phyloP scores from a whole-genome alignment of 2,329 filamentous ascomycete genomes.

The Trichoderma sp. region DNA sequence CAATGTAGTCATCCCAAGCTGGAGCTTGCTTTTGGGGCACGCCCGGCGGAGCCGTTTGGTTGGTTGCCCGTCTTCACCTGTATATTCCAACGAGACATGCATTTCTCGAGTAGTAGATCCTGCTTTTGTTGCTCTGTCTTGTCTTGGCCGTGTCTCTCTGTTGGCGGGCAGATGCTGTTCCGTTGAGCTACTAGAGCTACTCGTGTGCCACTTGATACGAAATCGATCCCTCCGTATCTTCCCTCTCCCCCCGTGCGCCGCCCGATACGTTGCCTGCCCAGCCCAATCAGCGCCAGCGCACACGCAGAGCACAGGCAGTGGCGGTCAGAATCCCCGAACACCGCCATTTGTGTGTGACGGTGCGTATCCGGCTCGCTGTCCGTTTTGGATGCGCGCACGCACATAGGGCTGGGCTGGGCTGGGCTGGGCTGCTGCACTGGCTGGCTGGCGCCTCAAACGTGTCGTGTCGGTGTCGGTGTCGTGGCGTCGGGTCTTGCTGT shows the following conservation, averaged over 20 bases:
- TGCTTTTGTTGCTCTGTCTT: not conserved
- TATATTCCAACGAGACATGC: not conserved
- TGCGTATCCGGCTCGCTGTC: not conserved
- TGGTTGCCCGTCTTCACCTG: not conserved
- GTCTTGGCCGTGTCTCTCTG: not conserved
- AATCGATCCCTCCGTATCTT: not conserved
- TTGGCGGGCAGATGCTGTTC: not conserved
- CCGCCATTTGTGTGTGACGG: slow-evolving; percentile 26
- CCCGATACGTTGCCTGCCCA: not conserved
- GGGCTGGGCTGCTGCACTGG: not conserved
- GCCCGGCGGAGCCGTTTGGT: not conserved
- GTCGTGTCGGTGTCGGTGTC: slow-evolving; percentile 4
- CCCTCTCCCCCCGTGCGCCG: not conserved
- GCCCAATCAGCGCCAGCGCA: slow-evolving; percentile 23
- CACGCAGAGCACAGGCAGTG: not conserved
- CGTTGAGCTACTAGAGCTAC: not conserved
- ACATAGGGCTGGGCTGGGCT: not conserved
- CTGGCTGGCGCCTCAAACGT: slow-evolving; percentile 5
- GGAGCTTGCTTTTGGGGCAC: not conserved
- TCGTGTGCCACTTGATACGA: not conserved
- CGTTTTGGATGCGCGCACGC: not conserved
- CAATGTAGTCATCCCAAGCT: not conserved
- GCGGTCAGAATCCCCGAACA: slow-evolving; percentile 28
- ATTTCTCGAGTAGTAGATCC: not conserved
- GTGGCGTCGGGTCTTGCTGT: not conserved